Base-by-base conservation (phyloP, 2,329 filamentous ascomycete genomes). In the Claviceps sp. region DNA sequence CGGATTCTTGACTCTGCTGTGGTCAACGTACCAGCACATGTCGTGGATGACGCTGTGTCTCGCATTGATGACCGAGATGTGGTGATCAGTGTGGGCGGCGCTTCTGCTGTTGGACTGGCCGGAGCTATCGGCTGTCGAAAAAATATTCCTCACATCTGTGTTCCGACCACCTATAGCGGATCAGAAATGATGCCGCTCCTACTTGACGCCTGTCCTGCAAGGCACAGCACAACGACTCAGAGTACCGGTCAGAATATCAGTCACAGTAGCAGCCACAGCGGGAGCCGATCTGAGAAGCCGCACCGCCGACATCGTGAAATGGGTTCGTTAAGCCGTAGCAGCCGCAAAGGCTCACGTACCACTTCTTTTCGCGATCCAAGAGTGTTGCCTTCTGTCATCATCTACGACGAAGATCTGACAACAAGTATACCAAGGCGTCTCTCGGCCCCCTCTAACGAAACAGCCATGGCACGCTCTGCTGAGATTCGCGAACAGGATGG, bases 1-100 rank as follows among this genome's bases (percentile, higher is more conserved):
- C 60, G 57, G 37, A 61, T 70, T 20, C 61, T 69, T 13, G 63
- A 67, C 34, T 65, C 67, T 13, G 58, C 65, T 40, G 56, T 63
- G 16, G 57, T 65, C 46, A 61, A 60, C 50, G 59, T 63, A 16
- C 58, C 61, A 16, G 58, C 56, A 48, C 56, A 56, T 13, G 55
- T 63, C 44, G 59, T 65, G 18, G 60, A 62, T 47, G 61, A 63
- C 20, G 61, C 60, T 8, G 54, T 65, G 20, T 51, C 58, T 5
- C 58, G 60, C 16, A 60, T 67, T 5, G 51, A 60, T 5, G 65
- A 65, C 4, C 73, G 75, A 18, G 81, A 84, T 61, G 72, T 72
- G 30, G 69, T 84, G 41, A 67, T 83, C 45, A 81, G 77, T 42
- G 76, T 84, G 54, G 81, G 81, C 5, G 79, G 80, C 49, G 78